Conservation (phyloP, 1,284 basidiomycete species). For the Coniophora puteana region DNA sequence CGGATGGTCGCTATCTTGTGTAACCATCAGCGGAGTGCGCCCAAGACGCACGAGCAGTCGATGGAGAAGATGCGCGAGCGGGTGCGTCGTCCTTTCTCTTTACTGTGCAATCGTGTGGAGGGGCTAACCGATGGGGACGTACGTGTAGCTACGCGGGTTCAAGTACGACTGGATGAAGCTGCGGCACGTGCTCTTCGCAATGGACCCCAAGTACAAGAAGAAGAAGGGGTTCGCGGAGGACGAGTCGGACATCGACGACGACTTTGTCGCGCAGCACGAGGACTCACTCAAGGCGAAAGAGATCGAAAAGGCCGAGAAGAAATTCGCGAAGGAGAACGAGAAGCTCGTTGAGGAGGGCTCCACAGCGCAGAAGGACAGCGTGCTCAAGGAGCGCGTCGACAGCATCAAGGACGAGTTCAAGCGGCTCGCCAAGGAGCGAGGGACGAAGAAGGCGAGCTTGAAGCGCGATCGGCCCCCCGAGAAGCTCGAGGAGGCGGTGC, state of each 20-base stretch:
- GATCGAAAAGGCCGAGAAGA: slow-evolving; percentile 84
- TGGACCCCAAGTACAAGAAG: slow-evolving; percentile 81
- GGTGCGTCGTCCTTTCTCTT: slow-evolving; percentile 40
- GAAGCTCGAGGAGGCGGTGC: slow-evolving; percentile 73
- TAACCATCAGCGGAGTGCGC: slow-evolving; percentile 94
- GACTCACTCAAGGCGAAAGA: slow-evolving; percentile 77
- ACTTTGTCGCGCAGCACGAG: slow-evolving; percentile 85
- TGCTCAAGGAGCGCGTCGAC: slow-evolving; percentile 62
- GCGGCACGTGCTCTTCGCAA: slow-evolving; percentile 72
- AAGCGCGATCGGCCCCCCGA: slow-evolving; percentile 66
- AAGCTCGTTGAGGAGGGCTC: slow-evolving; percentile 76
- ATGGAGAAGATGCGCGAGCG: slow-evolving; percentile 92
- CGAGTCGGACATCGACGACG: slow-evolving; percentile 93
- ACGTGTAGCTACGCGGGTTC: slow-evolving; percentile 59
- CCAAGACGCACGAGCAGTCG: slow-evolving; percentile 87
- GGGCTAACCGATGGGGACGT: slow-evolving; percentile 10
- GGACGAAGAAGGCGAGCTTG: slow-evolving; percentile 64
- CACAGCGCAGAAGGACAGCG: slow-evolving; percentile 53
- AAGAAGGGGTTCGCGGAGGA: slow-evolving; percentile 74
- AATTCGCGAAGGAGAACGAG: slow-evolving; percentile 86
- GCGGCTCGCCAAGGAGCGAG: slow-evolving; percentile 78
- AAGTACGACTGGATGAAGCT: slow-evolving; percentile 96
- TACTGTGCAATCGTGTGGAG: slow-evolving; percentile 5
- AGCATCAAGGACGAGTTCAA: slow-evolving; percentile 78
- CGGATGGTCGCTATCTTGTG: slow-evolving; percentile 93